A percentile compares a stretch with the other conserved stretches of the same genome.
Conservation (phyloP, 352 stramenopile species). For the Phytophthora cajani region DNA sequence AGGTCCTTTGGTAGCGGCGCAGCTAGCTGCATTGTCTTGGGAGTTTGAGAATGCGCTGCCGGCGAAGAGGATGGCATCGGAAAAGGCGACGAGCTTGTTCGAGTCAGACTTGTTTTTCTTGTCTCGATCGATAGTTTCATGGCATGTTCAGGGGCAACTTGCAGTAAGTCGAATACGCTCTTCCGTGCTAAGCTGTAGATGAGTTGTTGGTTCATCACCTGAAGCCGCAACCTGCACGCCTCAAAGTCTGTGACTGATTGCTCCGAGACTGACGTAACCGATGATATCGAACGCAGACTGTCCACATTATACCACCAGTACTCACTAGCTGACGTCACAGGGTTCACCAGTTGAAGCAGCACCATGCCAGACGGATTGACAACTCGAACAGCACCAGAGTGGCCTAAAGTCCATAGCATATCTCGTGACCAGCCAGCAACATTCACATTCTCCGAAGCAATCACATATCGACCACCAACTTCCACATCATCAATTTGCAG, state of each 20-base stretch:
- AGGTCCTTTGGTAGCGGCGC: conserved; percentile 22
- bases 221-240: conserved; percentile 36
- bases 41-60: not conserved
- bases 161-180: conserved; percentile 68
- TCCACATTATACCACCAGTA: conserved; percentile 82
- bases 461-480: conserved; percentile 64
- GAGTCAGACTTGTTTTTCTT: conserved; percentile 31
- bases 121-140: conserved; percentile 57
- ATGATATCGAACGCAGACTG: conserved; percentile 36
- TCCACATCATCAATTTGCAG: conserved; percentile 82
- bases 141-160: conserved; percentile 64
- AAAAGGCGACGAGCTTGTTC: conserved; percentile 39
- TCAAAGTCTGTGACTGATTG: conserved; percentile 56
- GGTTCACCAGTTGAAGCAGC: conserved; percentile 70
- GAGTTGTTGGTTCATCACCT: conserved; percentile 51
- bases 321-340: conserved; percentile 50
- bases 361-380: conserved; percentile 65
- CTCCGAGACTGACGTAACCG: conserved; percentile 33
- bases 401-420: conserved; percentile 77
- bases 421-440: conserved; percentile 44
- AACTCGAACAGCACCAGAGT: conserved; percentile 57
- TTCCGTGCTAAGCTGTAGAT: conserved; percentile 68
- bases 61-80: conserved; percentile 27
- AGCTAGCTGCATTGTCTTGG: conserved; percentile 13
- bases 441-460: conserved; percentile 46